Evolutionary conservation across 495 filamentous ascomycete species (phyloP).

Genomic region (Neurospora tetraspora): DNA sequence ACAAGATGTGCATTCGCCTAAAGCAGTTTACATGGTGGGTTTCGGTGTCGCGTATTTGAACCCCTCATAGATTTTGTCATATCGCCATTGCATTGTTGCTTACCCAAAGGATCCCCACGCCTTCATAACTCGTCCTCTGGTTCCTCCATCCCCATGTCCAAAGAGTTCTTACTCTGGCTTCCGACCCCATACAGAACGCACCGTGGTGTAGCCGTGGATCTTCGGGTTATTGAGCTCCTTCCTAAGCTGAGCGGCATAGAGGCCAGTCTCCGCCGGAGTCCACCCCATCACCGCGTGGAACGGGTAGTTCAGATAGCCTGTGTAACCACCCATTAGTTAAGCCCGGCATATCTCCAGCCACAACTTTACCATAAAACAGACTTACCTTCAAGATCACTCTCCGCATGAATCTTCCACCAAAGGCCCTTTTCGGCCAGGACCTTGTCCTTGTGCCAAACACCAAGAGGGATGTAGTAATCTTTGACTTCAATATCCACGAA

Average conservation of each 20-base stretch:
- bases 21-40: neutral
- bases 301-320: neutral
- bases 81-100: neutral
- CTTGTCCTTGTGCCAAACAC: slow-evolving; percentile 18
- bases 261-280: slow-evolving; percentile 20
- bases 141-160: neutral
- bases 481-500: slow-evolving; percentile 32
- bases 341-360: neutral
- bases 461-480: slow-evolving; percentile 10
- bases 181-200: slow-evolving; percentile 22
- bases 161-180: slow-evolving; percentile 14
- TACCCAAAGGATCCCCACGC: neutral
- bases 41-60: neutral
- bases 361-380: neutral
- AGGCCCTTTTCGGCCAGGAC: slow-evolving; percentile 40
- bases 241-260: slow-evolving; percentile 25
- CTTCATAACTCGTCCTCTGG: neutral
- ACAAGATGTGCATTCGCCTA: too few relatives aligned
- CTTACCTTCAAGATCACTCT: slow-evolving; percentile 27
- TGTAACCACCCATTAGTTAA: neutral
- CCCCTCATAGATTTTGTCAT: neutral
- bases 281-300: slow-evolving; percentile 20
- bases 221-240: slow-evolving; percentile 21
- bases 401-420: slow-evolving; percentile 20
- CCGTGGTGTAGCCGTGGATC: slow-evolving; percentile 19